phyloP scores from a whole-genome alignment of 2,329 filamentous ascomycete genomes.

The Xylariaceae sp. region DNA sequence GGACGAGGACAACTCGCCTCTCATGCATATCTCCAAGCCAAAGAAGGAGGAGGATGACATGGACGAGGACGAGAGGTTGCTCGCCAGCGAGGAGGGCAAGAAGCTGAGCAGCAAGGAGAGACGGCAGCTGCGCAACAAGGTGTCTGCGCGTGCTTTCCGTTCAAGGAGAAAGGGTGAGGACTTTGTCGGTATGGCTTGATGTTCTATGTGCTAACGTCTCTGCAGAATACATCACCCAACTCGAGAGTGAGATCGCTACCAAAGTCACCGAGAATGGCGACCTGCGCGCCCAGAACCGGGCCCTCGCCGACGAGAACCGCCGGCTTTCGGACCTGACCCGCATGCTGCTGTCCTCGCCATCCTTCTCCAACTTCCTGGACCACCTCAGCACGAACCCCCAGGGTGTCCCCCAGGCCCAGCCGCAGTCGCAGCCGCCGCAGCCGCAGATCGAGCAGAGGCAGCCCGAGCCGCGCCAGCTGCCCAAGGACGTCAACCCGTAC shows the following conservation, averaged over 20 bases:
- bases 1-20: slow-evolving; percentile 39
- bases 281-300: slow-evolving; percentile 71
- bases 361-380: slow-evolving; percentile 76
- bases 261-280: slow-evolving; percentile 80
- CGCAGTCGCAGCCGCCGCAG: slow-evolving; percentile 32
- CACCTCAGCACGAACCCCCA: slow-evolving; percentile 56
- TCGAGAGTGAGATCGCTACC: slow-evolving; percentile 78
- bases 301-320: slow-evolving; percentile 77
- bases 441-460: too few species aligned
- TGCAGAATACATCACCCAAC: slow-evolving; percentile 89
- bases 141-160: slow-evolving; percentile 93
- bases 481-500: slow-evolving; percentile 62
- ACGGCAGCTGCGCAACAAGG: slow-evolving; percentile 96
- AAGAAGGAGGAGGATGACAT: slow-evolving; percentile 98
- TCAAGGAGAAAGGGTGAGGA: slow-evolving; percentile 91
- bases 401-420: slow-evolving; percentile 29
- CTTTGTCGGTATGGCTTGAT: slow-evolving; percentile 1
- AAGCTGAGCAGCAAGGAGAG: slow-evolving; percentile 98
- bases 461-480: slow-evolving; percentile 41
- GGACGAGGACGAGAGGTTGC: slow-evolving; percentile 79
- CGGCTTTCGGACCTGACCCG: slow-evolving; percentile 70
- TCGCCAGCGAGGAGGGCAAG: slow-evolving; percentile 84
- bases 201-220: slow-evolving; percentile 38
- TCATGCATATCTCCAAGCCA: slow-evolving; percentile 62
- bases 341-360: slow-evolving; percentile 71